Evolutionary conservation across 371 early-diverging fungal genomes (phyloP), one percentile per base, ranked within the genome.

Genomic region (Mucor indicus): DNA sequence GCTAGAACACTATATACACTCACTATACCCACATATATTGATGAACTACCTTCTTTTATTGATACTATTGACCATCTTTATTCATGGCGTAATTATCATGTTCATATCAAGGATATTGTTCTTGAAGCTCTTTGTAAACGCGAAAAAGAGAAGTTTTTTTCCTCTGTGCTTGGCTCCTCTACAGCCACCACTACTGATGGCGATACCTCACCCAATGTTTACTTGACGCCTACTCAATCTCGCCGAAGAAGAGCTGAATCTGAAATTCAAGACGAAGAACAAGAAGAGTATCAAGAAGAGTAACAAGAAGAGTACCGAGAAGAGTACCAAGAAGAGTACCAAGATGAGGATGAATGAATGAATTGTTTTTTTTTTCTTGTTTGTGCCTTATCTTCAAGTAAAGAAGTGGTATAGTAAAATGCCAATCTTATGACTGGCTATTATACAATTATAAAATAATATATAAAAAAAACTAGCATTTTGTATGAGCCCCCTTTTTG

Each of bases 51-150:
- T 40, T 37, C 38, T 32, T 44, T 55, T 48, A 43, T 48, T 38
- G 49, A 48, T 38, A 55, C 55, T 25, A 38, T 55, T 29, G 39
- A 44, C 25, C 38, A 38, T 38, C 44, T 55, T 24, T 55, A 55
- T 33, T 43, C 31, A 27, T 55, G 49, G 55, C 55, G 48, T 38
- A 48, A 54, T 29, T 13, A 42, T 48, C 55, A 48, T 43, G 12
- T 54, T 36, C 23, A 25, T 25, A 31, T 53, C 10, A 53, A 53
- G 27, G 46, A 53, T 39, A 53, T 45, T 24, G 27, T 45, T 25
- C 40, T 53, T 16, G 9, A 38, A 45, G 46, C 46, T 32, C 31
- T 53, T 46, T 31, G 25, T 32, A 46, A 40, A 45, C 32, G 45
- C 21, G 53, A 53, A 40, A 37, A 45, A 33, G 53, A 53, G 20